Conservation (phyloP, 31 red algal species). For the Endocladia muricata region DNA sequence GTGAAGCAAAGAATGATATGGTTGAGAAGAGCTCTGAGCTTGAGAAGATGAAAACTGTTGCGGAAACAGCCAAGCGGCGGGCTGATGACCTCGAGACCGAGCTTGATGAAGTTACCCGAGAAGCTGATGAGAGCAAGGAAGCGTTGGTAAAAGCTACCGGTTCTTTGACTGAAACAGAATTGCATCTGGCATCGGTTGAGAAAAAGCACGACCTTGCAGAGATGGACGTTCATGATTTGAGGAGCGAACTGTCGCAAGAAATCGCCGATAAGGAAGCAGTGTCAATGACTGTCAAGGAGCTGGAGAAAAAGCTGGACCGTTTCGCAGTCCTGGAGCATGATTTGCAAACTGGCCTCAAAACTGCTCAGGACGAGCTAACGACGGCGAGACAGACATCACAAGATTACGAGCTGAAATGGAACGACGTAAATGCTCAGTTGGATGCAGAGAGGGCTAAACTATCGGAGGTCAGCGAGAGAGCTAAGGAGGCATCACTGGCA, state of each 20-base stretch:
- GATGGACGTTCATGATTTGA: not conserved
- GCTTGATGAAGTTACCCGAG: not conserved
- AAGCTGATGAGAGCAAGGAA: not conserved
- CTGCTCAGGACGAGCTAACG: too few species aligned
- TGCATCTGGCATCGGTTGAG: conserved; percentile 19
- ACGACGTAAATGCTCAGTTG: too few species aligned
- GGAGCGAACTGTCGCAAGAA: conserved; percentile 3
- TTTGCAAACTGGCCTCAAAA: too few species aligned
- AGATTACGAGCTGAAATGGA: too few species aligned
- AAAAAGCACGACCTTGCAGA: not conserved
- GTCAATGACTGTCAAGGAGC: not conserved
- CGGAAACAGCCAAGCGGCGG: not conserved
- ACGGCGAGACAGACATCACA: too few species aligned
- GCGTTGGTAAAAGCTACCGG: not conserved
- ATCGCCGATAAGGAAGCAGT: not conserved
- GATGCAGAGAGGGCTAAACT: too few species aligned
- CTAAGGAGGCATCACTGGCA: too few species aligned
- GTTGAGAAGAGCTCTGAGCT: not conserved
- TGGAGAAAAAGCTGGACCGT: not conserved
- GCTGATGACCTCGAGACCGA: not conserved
- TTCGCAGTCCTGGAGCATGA: not conserved
- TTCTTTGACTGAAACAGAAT: conserved; percentile 1
- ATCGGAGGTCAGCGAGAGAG: too few species aligned
- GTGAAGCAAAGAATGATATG: not conserved
- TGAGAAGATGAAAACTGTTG: not conserved